A percentile compares a stretch with the other conserved stretches of the same genome.
phyloP scores from a whole-genome alignment of 1,139 yeast species.

The Yamadazyma atlantica region DNA sequence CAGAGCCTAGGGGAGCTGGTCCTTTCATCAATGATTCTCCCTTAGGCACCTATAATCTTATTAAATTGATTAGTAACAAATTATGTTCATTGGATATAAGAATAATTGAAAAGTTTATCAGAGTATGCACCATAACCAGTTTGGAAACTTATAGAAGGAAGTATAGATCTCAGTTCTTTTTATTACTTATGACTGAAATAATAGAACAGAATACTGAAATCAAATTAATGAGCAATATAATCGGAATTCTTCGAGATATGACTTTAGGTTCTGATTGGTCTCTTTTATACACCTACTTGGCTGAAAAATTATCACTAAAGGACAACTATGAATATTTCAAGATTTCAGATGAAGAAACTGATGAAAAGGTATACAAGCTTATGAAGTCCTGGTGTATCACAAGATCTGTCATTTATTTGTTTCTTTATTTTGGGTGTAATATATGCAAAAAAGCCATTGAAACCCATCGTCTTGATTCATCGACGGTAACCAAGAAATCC shows the following conservation, averaged over 20 bases:
- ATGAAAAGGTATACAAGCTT: not conserved
- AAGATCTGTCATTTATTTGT: not conserved
- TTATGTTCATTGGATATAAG: not conserved
- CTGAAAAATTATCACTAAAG: not conserved
- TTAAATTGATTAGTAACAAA: slow-evolving; percentile 2
- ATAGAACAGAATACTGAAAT: not conserved
- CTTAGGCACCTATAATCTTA: slow-evolving; percentile 3
- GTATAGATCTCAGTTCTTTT: slow-evolving; percentile 6
- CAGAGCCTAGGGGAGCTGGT: not conserved
- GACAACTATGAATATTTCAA: not conserved
- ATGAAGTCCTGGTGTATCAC: not conserved
- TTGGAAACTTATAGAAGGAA: not conserved
- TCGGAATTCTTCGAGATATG: not conserved
- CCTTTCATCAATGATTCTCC: not conserved
- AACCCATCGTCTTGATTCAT: not conserved
- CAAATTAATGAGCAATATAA: too few species aligned
- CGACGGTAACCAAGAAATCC: not conserved
- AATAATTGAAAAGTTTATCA: not conserved
- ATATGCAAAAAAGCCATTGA: not conserved
- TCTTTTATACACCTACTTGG: not conserved
- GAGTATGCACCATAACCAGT: not conserved
- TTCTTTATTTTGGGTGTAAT: not conserved
- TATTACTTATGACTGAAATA: not conserved
- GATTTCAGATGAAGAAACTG: not conserved
- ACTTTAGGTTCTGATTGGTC: not conserved